Conservation (phyloP, 2,329 filamentous ascomycete genomes). For the Didymella pomorum region DNA sequence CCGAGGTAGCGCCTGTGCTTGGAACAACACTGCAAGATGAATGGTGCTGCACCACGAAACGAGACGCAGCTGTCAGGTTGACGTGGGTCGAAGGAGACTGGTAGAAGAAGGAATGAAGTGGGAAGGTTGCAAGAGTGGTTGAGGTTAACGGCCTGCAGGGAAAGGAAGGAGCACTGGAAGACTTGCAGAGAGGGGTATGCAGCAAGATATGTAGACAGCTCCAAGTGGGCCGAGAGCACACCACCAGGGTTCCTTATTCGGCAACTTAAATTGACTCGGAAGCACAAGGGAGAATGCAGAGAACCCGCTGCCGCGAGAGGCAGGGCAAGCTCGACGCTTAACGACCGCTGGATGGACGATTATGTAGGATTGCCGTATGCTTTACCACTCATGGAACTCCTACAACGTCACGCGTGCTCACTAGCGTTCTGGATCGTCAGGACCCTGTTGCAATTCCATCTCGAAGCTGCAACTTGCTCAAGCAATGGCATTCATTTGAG, state of each 20-base stretch:
- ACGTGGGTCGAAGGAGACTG: not conserved
- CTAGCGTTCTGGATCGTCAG: slow-evolving; percentile 35
- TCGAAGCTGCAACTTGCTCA: slow-evolving; percentile 14
- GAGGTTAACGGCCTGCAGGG: slow-evolving; percentile 21
- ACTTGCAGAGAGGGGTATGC: slow-evolving; percentile 44
- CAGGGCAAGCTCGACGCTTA: slow-evolving; percentile 21
- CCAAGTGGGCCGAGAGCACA: slow-evolving; percentile 39
- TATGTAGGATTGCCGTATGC: slow-evolving; percentile 36
- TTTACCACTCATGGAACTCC: slow-evolving; percentile 33
- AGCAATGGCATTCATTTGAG: slow-evolving; percentile 15
- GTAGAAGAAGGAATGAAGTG: not conserved
- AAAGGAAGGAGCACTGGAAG: slow-evolving; percentile 19
- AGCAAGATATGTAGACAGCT: slow-evolving; percentile 42
- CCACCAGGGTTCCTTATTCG: slow-evolving; percentile 38
- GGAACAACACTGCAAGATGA: slow-evolving; percentile 20
- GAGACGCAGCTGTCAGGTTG: slow-evolving; percentile 2
- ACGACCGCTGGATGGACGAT: slow-evolving; percentile 23
- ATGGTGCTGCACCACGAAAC: slow-evolving; percentile 16
- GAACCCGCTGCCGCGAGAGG: slow-evolving; percentile 23
- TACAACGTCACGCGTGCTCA: slow-evolving; percentile 45
- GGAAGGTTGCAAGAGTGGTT: slow-evolving; percentile 1
- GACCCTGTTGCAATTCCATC: slow-evolving; percentile 27
- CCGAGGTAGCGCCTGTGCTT: slow-evolving; percentile 42
- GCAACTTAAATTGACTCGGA: slow-evolving; percentile 30
- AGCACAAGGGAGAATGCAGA: slow-evolving; percentile 24